phyloP scores from a whole-genome alignment of 768 basidiomycete genomes.

The Mycena epipterygia region DNA sequence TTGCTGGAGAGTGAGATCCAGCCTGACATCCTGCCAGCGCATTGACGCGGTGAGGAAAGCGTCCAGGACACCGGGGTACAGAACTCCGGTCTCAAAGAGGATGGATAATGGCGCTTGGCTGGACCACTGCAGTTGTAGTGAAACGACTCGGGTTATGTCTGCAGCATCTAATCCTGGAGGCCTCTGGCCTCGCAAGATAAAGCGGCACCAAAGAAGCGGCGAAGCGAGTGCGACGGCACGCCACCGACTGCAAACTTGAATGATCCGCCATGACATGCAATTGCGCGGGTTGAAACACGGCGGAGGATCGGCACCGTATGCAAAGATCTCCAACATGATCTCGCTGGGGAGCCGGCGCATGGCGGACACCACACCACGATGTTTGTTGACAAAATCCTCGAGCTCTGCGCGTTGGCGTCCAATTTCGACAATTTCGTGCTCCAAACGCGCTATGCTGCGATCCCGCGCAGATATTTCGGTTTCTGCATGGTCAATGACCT shows the following conservation, averaged over 20 bases:
- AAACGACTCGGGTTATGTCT: neutral
- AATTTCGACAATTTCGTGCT: too few relatives aligned
- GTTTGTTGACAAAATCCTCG: neutral
- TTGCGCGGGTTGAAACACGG: neutral
- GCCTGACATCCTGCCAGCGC: slow-evolving; percentile 14
- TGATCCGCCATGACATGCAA: slow-evolving; percentile 12
- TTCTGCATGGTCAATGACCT: neutral
- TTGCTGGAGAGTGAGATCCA: neutral
- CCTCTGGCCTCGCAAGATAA: slow-evolving; percentile 4
- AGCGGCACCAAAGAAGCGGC: slow-evolving; percentile 17
- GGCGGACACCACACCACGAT: neutral
- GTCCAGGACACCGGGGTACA: neutral
- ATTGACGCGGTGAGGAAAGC: neutral
- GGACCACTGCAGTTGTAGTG: neutral
- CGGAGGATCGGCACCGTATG: neutral
- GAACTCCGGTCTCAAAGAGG: too few relatives aligned
- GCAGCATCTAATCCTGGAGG: too few relatives aligned
- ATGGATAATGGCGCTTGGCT: neutral
- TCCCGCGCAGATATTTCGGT: neutral
- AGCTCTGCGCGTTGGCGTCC: slow-evolving; percentile 13
- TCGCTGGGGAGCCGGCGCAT: slow-evolving; percentile 23
- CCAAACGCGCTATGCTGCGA: neutral
- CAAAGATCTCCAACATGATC: slow-evolving; percentile 24
- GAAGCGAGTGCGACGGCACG: slow-evolving; percentile 24
- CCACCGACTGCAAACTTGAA: slow-evolving; percentile 22